Base-by-base conservation (phyloP, 140 eudicot genomes). In the Senecio squalidus region DNA sequence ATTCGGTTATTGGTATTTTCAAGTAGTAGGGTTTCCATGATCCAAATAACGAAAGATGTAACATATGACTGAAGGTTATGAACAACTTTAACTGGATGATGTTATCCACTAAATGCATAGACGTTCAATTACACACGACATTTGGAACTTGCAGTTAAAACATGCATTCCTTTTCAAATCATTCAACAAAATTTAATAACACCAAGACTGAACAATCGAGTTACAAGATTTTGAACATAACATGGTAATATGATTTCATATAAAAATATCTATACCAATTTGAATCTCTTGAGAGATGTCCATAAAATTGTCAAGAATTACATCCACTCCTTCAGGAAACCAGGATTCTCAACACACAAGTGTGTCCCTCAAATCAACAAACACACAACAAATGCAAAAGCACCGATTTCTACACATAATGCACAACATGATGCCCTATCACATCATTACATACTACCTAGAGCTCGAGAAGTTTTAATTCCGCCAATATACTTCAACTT, bases 401-500 rank as follows among this genome's bases (percentile, higher is more conserved):
- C 16, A 8, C 28, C 50, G 36, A 55, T 30, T 36, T 34, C 34
- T 47, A 48, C 74, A 59, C 64, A 61, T 61, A 50, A 62, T 62
- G 65, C 76, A 71, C 70, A 71, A 69, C 55, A 69, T 59, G 36
- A 69, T 58, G 31, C 49, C n/a, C 50, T 68, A 58, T 47, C 57
- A 52, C 55, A 63, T 20, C 46, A 60, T 25, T 14, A 5, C 67
- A 43, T 28, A 4, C 66, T 22, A 27, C 10, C 63, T 13, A 51
- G 26, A 55, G 8, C 36, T 51, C 64, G 26, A 41, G 5, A 60
- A 17, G 36, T 23, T 26, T 18, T 27, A 10, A 25, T 34, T 14
- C 41, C 44, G n/a, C n/a, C n/a, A n/a, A n/a, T n/a, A n/a, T n/a
- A n/a, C 20, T 20, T 25, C 20, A n/a, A 1, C 71, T 49, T 55